These are phyloP conservation scores for Suhomyces vadensis DNA, from an alignment of 805 yeast genomes.

Conservation along the genomic window DNA sequence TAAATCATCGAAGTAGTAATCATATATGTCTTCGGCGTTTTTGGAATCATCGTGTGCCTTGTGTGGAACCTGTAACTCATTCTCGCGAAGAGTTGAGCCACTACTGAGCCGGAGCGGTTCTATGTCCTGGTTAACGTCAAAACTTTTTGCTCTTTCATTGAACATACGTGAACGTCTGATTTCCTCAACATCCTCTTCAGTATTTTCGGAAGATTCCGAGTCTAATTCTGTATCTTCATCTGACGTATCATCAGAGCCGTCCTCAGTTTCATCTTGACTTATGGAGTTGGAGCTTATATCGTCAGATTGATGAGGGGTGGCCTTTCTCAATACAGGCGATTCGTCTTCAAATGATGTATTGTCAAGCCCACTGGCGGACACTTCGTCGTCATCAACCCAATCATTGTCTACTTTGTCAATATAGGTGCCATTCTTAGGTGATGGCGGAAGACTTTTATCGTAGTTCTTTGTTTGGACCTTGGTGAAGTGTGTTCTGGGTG, in stretches of 20 bases:
- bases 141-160: too few species aligned
- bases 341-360: not conserved
- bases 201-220: not conserved
- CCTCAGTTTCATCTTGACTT: not conserved
- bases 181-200: slow-evolving; percentile 5
- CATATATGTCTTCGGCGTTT: slow-evolving; percentile 7
- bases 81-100: slow-evolving; percentile 8
- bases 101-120: slow-evolving; percentile 17
- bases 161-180: too few species aligned
- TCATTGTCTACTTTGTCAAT: not conserved
- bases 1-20: slow-evolving; percentile 12
- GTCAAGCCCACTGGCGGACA: not conserved
- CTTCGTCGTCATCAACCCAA: slow-evolving; percentile 4
- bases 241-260: not conserved
- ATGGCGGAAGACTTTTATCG: not conserved
- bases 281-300: not conserved
- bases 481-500: not conserved
- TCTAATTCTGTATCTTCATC: not conserved
- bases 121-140: too few species aligned
- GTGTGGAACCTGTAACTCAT: not conserved
- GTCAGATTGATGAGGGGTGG: too few species aligned
- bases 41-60: not conserved
- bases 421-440: not conserved
- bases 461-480: not conserved
- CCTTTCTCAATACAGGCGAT: not conserved